Evolutionary conservation across 2,329 filamentous ascomycete genomes (phyloP).

Genomic region (Aureobasidium zeae): DNA sequence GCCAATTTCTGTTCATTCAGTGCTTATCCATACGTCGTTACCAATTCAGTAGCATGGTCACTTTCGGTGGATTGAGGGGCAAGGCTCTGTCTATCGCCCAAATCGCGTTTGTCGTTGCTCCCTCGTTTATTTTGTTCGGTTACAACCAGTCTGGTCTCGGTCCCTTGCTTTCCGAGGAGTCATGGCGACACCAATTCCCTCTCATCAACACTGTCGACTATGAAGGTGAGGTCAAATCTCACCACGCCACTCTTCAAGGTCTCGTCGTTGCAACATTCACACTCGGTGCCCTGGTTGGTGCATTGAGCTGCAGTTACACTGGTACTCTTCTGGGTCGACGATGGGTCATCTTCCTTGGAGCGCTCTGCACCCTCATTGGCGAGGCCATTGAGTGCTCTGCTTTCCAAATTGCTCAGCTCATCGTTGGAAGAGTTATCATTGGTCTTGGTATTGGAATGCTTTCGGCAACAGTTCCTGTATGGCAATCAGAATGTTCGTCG

Average conservation of each 20-base stretch:
- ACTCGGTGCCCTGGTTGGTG: slow-evolving; percentile 39
- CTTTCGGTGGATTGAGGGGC: slow-evolving; percentile 19
- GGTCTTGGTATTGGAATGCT: slow-evolving; percentile 37
- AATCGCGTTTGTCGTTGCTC: slow-evolving; percentile 32
- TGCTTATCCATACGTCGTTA: slow-evolving; percentile 6
- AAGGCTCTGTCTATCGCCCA: slow-evolving; percentile 22
- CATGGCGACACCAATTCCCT: slow-evolving; percentile 39
- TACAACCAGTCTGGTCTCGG: slow-evolving; percentile 46
- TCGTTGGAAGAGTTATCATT: slow-evolving; percentile 37
- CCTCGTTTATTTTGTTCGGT: slow-evolving; percentile 41
- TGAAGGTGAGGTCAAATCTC: slow-evolving; percentile 33
- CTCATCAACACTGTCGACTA: slow-evolving; percentile 38
- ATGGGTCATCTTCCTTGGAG: slow-evolving; percentile 36
- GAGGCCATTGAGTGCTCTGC: slow-evolving; percentile 37
- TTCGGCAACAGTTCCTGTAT: slow-evolving; percentile 39
- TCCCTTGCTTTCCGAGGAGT: slow-evolving; percentile 35
- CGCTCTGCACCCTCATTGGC: slow-evolving; percentile 35
- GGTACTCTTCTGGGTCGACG: slow-evolving; percentile 40
- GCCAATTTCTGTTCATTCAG: slow-evolving; percentile 9
- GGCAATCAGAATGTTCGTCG: slow-evolving; percentile 36
- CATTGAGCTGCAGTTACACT: slow-evolving; percentile 37
- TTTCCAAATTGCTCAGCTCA: slow-evolving; percentile 39
- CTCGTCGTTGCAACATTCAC: slow-evolving; percentile 38
- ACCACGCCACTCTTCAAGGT: slow-evolving; percentile 39
- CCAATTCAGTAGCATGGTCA: not conserved